These are phyloP conservation scores for Lactarius vividus DNA, from an alignment of 768 basidiomycete genomes.

Conservation along the genomic window DNA sequence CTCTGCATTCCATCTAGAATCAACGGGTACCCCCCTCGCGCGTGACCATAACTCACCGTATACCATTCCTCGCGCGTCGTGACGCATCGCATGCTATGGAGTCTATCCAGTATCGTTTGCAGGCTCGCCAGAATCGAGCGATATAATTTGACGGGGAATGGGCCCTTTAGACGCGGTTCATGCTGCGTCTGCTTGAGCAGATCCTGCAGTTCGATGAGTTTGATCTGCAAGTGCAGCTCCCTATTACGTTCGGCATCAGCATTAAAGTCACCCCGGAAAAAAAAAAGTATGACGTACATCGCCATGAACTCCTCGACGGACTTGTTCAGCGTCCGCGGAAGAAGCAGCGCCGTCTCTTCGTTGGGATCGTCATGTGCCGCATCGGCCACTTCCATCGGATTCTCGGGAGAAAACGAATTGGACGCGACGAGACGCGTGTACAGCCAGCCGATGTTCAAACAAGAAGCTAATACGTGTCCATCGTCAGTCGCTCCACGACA, in stretches of 20 bases:
- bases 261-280: background rate
- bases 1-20: slow-evolving; percentile 43
- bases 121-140: slow-evolving; percentile 77
- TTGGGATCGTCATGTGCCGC: slow-evolving; percentile 22
- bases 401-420: slow-evolving; percentile 69
- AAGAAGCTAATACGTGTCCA: slow-evolving; percentile 68
- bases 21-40: background rate
- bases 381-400: slow-evolving; percentile 32
- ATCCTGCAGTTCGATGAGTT: slow-evolving; percentile 80
- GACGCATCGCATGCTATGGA: slow-evolving; percentile 98
- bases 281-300: slow-evolving; percentile 53
- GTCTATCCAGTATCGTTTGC: slow-evolving; percentile 80
- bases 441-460: slow-evolving; percentile 90
- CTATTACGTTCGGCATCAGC: slow-evolving; percentile 40
- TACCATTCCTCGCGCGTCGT: slow-evolving; percentile 95
- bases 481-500: slow-evolving; percentile 7
- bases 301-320: slow-evolving; percentile 89
- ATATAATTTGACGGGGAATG: slow-evolving; percentile 86
- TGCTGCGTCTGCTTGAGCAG: slow-evolving; percentile 87
- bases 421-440: slow-evolving; percentile 89
- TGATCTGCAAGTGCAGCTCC: slow-evolving; percentile 93
- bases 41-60: slow-evolving; percentile 46
- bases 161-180: slow-evolving; percentile 94
- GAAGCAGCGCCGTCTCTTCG: slow-evolving; percentile 33
- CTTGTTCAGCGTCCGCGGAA: slow-evolving; percentile 46